A percentile compares a stretch with the other conserved stretches of the same genome.
Evolutionary conservation across 352 stramenopile genomes (phyloP).

Genomic region (Thalassiosira pacifica): DNA sequence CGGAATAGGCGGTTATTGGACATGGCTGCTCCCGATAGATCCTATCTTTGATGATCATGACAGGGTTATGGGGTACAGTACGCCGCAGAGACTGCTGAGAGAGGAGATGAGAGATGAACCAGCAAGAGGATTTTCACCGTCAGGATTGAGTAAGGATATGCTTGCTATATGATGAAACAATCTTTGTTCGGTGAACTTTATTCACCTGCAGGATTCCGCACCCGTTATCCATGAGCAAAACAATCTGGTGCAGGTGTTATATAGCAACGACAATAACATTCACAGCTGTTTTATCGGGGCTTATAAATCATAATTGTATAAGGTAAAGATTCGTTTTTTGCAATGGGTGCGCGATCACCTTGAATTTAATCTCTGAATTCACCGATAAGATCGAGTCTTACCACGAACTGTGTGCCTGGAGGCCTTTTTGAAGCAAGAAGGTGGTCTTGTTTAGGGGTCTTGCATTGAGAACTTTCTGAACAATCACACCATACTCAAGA

Average conservation of each 20-base stretch:
- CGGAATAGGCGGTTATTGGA: slow-evolving; percentile 82
- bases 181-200: too few relatives aligned
- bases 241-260: not conserved
- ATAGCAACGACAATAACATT: not conserved
- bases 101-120: slow-evolving; percentile 70
- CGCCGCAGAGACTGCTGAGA: slow-evolving; percentile 74
- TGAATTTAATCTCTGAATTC: too few relatives aligned
- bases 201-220: too few relatives aligned
- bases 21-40: slow-evolving; percentile 85
- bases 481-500: too few relatives aligned
- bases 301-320: not conserved
- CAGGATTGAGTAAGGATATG: slow-evolving; percentile 59
- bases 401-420: too few relatives aligned
- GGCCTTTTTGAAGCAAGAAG: too few relatives aligned
- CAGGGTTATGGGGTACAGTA: slow-evolving; percentile 78
- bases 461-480: too few relatives aligned
- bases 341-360: not conserved
- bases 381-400: too few relatives aligned
- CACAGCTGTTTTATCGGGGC: slow-evolving; percentile 1
- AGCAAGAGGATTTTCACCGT: slow-evolving; percentile 46
- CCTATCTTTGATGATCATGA: slow-evolving; percentile 86
- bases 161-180: slow-evolving; percentile 51
- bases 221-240: not conserved
- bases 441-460: too few relatives aligned
- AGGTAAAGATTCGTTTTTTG: not conserved